Percentiles rank a stretch among this genome's conserved stretches.
These are phyloP conservation scores for Penicilliopsis zonata DNA, from an alignment of 495 filamentous ascomycete species.

Conservation along the genomic window DNA sequence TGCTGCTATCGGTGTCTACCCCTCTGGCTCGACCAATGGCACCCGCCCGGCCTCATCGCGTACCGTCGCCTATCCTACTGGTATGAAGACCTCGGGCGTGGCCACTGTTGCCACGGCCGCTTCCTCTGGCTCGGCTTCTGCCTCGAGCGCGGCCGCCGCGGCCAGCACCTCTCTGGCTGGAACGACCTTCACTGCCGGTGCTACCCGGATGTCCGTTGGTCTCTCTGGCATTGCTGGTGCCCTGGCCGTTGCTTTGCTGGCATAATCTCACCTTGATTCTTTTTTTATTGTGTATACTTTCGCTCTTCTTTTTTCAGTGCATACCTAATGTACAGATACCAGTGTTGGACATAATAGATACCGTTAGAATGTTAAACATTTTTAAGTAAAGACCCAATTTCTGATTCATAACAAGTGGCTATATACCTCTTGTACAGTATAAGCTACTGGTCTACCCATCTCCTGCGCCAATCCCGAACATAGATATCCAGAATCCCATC, in stretches of 20 bases:
- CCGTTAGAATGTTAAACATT: no score
- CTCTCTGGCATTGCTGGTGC: constrained; percentile 8
- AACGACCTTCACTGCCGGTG: constrained; percentile 20
- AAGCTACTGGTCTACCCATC: constrained; percentile 13
- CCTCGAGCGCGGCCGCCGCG: not conserved
- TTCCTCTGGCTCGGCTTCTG: not conserved
- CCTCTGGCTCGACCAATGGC: constrained; percentile 1
- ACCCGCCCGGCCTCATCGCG: constrained; percentile 6
- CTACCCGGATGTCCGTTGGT: constrained; percentile 12
- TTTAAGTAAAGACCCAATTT: no score
- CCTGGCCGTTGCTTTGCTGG: constrained; percentile 10
- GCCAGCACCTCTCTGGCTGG: constrained; percentile 3
- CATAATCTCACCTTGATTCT: constrained; percentile 2
- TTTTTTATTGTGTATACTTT: no score
- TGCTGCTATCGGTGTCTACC: not conserved
- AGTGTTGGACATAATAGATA: no score
- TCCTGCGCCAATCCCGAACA: constrained; percentile 20
- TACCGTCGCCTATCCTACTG: not conserved
- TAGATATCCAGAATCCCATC: constrained; percentile 26
- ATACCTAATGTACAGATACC: no score
- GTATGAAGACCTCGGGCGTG: not conserved
- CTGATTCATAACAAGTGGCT: no score
- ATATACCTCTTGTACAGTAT: no score
- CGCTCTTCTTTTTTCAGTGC: no score
- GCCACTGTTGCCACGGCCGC: not conserved